Conservation (phyloP, 257 asterid genomes). For the Solanum chiquidenum region DNA sequence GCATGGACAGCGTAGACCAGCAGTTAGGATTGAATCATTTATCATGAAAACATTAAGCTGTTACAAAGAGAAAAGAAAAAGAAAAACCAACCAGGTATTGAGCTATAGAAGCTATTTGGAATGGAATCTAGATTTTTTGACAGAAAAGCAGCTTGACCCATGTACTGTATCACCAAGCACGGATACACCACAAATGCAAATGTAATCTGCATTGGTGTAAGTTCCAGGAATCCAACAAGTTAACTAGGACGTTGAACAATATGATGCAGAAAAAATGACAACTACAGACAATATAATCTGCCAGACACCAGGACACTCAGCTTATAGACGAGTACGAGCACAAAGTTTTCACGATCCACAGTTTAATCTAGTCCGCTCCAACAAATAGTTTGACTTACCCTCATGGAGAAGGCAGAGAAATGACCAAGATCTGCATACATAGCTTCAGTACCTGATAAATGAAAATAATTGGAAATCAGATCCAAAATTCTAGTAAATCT, state of each 20-base stretch:
- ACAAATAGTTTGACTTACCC: background rate
- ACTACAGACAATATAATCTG: background rate
- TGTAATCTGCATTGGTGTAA: slow-evolving; percentile 44
- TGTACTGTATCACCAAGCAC: slow-evolving; percentile 79
- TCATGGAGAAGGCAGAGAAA: slow-evolving; percentile 5
- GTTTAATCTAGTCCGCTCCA: background rate
- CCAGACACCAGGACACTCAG: background rate
- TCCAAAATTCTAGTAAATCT: background rate
- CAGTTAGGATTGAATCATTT: background rate
- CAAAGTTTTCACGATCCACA: background rate
- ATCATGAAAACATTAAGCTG: background rate
- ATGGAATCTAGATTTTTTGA: slow-evolving; percentile 50
- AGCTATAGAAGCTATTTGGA: slow-evolving; percentile 59
- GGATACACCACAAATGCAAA: slow-evolving; percentile 71
- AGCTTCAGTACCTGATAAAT: background rate
- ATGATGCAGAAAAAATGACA: background rate
- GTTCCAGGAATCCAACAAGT: background rate
- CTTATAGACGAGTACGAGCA: background rate
- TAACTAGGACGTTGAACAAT: background rate
- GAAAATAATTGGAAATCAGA: background rate
- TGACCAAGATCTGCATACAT: slow-evolving; percentile 7
- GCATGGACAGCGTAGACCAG: slow-evolving; percentile 5
- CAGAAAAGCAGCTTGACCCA: slow-evolving; percentile 97
- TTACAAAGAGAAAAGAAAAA: background rate
- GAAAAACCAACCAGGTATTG: slow-evolving; percentile 63